A percentile compares a stretch with the other conserved stretches of the same genome.
Conservation (phyloP, 164 flowering plant genomes). For the Sedum album region DNA sequence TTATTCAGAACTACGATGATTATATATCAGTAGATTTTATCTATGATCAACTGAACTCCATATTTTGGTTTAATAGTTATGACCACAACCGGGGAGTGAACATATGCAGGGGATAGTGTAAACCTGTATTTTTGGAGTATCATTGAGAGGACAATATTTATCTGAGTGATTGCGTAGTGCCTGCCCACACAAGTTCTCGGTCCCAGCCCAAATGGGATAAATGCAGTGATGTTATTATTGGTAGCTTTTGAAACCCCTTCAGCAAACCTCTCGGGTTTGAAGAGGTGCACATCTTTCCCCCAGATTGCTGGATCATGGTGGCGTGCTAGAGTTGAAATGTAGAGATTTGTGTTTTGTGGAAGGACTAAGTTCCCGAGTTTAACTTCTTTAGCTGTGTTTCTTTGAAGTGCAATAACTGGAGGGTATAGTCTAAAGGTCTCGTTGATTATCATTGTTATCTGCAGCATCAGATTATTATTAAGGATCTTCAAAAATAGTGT, state of each 20-base stretch:
- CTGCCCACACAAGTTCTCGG: conserved; percentile 21
- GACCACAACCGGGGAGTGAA: too few relatives aligned
- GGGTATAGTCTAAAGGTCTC: conserved; percentile 30
- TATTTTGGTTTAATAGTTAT: too few relatives aligned
- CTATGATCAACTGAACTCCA: too few relatives aligned
- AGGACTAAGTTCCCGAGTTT: conserved; percentile 17
- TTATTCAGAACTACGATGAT: too few relatives aligned
- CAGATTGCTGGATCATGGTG: conserved; percentile 27
- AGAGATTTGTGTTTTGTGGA: conserved; percentile 17
- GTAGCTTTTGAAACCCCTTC: conserved; percentile 21
- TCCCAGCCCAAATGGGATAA: conserved; percentile 18
- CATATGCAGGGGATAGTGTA: too few relatives aligned
- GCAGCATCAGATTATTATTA: conserved; percentile 5
- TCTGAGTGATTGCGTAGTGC: conserved; percentile 11
- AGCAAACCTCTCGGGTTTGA: conserved; percentile 31
- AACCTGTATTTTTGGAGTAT: too few relatives aligned
- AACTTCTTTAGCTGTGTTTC: conserved; percentile 9
- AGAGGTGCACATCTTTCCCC: conserved; percentile 27
- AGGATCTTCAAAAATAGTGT: too few relatives aligned
- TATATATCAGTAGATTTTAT: too few relatives aligned
- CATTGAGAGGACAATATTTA: too few relatives aligned
- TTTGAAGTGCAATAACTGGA: background rate
- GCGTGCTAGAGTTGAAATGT: conserved; percentile 13
- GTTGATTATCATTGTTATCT: conserved; percentile 29
- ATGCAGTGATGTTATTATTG: conserved; percentile 20